Evolutionary conservation across 1,139 yeast species (phyloP).

Genomic region (Yamadazyma conglobata): DNA sequence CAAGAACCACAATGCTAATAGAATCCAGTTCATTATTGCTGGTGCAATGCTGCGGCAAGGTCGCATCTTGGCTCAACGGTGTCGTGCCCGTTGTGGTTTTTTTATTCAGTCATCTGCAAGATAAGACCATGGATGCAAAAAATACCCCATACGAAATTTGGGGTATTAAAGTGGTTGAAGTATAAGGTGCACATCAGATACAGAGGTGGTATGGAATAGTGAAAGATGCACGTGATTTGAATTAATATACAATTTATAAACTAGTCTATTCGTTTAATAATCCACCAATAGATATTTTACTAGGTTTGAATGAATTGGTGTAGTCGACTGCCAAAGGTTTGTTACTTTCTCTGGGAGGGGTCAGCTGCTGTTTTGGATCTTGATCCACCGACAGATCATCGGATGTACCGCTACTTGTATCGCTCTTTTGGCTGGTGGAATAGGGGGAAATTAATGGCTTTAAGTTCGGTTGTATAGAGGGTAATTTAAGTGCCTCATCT

Average conservation of each 20-base stretch:
- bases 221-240: too few relatives aligned
- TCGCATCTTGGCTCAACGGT: too few relatives aligned
- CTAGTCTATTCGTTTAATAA: conserved; percentile 23
- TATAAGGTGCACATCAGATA: too few relatives aligned
- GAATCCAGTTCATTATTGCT: too few relatives aligned
- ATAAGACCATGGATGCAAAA: too few relatives aligned
- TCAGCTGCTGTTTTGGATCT: conserved; percentile 5
- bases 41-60: too few relatives aligned
- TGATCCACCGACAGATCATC: conserved; percentile 1
- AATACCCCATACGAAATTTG: too few relatives aligned
- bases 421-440: conserved; percentile 1
- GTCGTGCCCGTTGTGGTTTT: too few relatives aligned
- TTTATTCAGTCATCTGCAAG: too few relatives aligned
- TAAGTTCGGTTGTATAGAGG: too few relatives aligned
- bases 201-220: too few relatives aligned
- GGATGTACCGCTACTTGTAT: not conserved
- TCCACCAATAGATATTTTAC: conserved; percentile 34
- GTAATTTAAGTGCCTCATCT: conserved; percentile 5
- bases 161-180: too few relatives aligned
- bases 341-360: conserved; percentile 15
- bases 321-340: conserved; percentile 30
- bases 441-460: conserved; percentile 1
- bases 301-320: conserved; percentile 21
- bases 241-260: not conserved
- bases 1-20: not conserved